Base-by-base conservation (phyloP, 2,329 filamentous ascomycete species). In the Zymoseptoria tritici region DNA sequence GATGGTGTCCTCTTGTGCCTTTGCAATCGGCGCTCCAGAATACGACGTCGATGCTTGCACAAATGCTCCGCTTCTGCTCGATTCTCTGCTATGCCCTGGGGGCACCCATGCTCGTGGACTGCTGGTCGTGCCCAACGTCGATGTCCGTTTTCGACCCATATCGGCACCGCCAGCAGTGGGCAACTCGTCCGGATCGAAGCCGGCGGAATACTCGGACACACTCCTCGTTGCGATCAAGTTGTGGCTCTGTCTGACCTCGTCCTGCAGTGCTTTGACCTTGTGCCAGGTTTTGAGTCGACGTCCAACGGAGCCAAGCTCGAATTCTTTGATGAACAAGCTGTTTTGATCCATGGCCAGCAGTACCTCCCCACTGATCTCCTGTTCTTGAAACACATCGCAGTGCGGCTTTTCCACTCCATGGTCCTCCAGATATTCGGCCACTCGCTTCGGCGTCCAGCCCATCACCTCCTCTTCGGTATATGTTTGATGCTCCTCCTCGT, bases 281-380 rank as follows among this genome's bases (percentile, higher is more conserved):
- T 97, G 91, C 93, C 93, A 97, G 2, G 92, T 96, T 74, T 95
- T 95, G 62, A 97, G 77, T 62, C 93, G 84, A 59, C 90, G 84
- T 8, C 93, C 93, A 67, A 97, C 92, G 2, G 92, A 90, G 19
- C 93, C 93, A 66, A 97, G 81, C 67, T 97, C 90, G 68, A 97
- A 96, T 53, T 94, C 92, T 72, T 96, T 96, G 78, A 97, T 87
- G 73, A 97, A 96, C 16, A 97, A 81, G 49, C 94, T 95, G 59
- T 90, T 90, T 76, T 97, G 93, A 68, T 97, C 91, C 90, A 97
- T 96, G 57, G 90, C 90, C 56, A 99, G 77, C 49, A 99, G 78
- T 3, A 97, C 93, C 69, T 97, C 92, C 54, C 94, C 94, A 2
- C 89, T 87, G 60, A 99, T 97, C 73, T 99, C 94, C 74, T 99